phyloP scores from a whole-genome alignment of 192 early-diverging fungal species.

The Entomortierella parvispora region DNA sequence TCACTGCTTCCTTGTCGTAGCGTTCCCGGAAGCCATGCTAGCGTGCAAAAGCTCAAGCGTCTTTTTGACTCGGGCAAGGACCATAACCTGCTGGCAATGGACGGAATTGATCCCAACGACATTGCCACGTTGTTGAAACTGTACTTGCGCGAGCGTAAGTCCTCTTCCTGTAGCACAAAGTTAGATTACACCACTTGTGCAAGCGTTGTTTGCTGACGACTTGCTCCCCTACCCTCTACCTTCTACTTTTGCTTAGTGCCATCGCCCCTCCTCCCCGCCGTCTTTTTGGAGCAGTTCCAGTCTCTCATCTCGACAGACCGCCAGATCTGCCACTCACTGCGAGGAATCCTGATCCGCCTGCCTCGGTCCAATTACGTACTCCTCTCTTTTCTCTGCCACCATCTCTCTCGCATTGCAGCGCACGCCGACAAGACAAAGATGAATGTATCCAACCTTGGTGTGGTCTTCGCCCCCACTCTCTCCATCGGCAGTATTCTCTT shows the following conservation, averaged over 20 bases:
- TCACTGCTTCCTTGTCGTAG: conserved; percentile 11
- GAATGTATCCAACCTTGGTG: conserved; percentile 67
- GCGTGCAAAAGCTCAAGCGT: conserved; percentile 59
- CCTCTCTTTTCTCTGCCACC: conserved; percentile 60
- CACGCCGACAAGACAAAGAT: conserved; percentile 64
- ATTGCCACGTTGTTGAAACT: conserved; percentile 68
- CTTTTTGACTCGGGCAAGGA: conserved; percentile 65
- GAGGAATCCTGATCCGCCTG: conserved; percentile 52
- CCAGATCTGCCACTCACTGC: conserved; percentile 40
- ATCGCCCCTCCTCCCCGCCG: conserved; percentile 57
- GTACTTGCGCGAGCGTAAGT: conserved; percentile 70
- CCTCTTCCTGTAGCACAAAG: no score
- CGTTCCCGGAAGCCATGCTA: conserved; percentile 61
- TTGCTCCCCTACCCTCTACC: no score
- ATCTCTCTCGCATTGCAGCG: conserved; percentile 62
- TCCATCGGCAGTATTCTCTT: conserved; percentile 65
- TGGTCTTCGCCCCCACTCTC: conserved; percentile 71
- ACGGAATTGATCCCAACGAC: conserved; percentile 63
- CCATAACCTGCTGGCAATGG: conserved; percentile 53
- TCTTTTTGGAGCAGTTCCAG: conserved; percentile 58
- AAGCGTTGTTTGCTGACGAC: no score
- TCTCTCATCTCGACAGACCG: conserved; percentile 41
- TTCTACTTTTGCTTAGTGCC: conserved; percentile 50
- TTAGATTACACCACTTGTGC: no score
- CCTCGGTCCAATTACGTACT: conserved; percentile 62